These are phyloP conservation scores for Hyaloscypha bicolor DNA, from an alignment of 495 filamentous ascomycete species.

Conservation along the genomic window DNA sequence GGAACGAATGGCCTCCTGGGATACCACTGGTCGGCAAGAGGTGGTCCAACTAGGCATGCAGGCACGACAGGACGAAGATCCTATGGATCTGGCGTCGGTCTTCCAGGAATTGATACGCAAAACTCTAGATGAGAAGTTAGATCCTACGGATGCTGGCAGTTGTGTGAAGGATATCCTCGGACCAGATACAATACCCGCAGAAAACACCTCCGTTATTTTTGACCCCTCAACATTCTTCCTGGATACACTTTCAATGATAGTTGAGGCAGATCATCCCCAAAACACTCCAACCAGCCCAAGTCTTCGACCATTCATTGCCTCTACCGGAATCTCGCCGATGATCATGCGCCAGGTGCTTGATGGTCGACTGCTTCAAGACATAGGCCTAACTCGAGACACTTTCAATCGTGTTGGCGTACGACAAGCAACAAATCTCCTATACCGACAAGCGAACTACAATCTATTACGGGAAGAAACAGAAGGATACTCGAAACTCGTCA, in stretches of 20 bases:
- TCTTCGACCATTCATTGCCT: slow-evolving; percentile 61
- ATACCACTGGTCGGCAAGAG: slow-evolving; percentile 50
- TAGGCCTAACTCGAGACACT: slow-evolving; percentile 79
- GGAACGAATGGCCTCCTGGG: slow-evolving; percentile 47
- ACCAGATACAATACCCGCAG: slow-evolving; percentile 47
- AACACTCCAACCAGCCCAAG: slow-evolving; percentile 37
- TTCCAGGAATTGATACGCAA: slow-evolving; percentile 85
- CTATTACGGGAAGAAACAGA: slow-evolving; percentile 94
- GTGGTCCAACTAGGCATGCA: slow-evolving; percentile 52
- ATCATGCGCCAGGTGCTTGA: slow-evolving; percentile 87
- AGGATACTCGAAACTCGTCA: slow-evolving; percentile 86
- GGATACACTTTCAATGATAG: slow-evolving; percentile 75
- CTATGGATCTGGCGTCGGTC: slow-evolving; percentile 63
- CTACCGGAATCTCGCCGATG: slow-evolving; percentile 68
- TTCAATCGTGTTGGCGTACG: slow-evolving; percentile 84
- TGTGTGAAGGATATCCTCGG: slow-evolving; percentile 76
- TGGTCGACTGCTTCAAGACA: slow-evolving; percentile 65
- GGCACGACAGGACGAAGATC: slow-evolving; percentile 65
- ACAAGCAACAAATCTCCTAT: slow-evolving; percentile 87
- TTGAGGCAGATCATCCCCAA: slow-evolving; percentile 57
- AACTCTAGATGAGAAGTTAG: slow-evolving; percentile 66
- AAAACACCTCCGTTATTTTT: slow-evolving; percentile 44
- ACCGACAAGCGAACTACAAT: slow-evolving; percentile 96
- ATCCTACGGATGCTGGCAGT: slow-evolving; percentile 67
- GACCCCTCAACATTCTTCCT: slow-evolving; percentile 75